A percentile compares a stretch with the other conserved stretches of the same genome.
Conservation (phyloP, 345 rosid species). For the Aegle marmelos region DNA sequence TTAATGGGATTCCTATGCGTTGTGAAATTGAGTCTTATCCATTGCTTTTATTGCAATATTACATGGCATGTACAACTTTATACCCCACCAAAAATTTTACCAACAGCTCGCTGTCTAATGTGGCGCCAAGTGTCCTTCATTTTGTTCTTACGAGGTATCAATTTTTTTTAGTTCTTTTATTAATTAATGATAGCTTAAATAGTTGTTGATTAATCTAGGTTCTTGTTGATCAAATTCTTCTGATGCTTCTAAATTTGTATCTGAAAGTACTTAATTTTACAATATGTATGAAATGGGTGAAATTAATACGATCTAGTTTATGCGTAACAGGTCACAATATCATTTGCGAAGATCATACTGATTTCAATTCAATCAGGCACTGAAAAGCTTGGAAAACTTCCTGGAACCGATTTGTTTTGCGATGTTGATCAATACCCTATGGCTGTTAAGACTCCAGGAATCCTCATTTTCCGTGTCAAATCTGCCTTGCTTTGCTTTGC, state of each 20-base stretch:
- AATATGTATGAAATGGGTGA: background rate
- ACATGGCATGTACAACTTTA: background rate
- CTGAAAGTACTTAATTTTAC: background rate
- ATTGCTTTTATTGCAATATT: background rate
- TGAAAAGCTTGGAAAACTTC: constrained; percentile 66
- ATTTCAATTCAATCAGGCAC: constrained; percentile 68
- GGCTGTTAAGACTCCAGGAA: constrained; percentile 59
- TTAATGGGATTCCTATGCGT: background rate
- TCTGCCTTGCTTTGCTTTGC: constrained; percentile 90
- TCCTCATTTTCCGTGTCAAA: constrained; percentile 56
- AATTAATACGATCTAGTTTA: background rate
- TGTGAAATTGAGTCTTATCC: background rate
- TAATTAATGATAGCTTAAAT: no score
- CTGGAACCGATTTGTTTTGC: constrained; percentile 54
- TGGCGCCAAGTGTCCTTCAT: background rate
- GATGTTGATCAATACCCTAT: constrained; percentile 73
- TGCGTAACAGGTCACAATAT: constrained; percentile 55
- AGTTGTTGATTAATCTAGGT: background rate
- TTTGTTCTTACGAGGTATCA: no score
- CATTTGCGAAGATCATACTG: constrained; percentile 75
- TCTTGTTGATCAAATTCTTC: no score
- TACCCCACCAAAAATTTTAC: background rate
- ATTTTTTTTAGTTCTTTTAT: background rate
- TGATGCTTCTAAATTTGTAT: background rate
- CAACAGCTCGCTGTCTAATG: background rate